Conservation (phyloP, 305 asterid genomes). For the Nicotiana rustica region DNA sequence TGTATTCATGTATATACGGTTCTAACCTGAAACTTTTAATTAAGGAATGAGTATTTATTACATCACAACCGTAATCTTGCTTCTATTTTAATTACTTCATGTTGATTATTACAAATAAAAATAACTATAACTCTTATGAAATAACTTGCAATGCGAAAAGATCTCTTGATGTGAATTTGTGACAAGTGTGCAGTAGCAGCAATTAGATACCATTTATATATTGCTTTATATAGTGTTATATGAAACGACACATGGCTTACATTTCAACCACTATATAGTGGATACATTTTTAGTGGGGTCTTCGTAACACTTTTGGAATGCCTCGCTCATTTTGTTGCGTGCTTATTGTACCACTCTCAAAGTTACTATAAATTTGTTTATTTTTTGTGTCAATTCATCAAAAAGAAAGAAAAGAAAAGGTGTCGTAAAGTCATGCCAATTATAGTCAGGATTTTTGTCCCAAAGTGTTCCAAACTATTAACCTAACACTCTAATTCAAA, state of each 20-base stretch:
- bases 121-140: too few relatives aligned
- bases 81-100: not conserved
- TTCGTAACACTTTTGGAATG: conserved; percentile 32
- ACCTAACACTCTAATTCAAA: not conserved
- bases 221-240: conserved; percentile 13
- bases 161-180: not conserved
- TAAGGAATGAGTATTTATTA: too few relatives aligned
- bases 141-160: not conserved
- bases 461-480: not conserved
- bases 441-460: not conserved
- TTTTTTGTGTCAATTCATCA: conserved; percentile 15
- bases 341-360: not conserved
- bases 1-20: too few relatives aligned
- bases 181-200: conserved; percentile 5
- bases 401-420: not conserved
- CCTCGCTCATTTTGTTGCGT: conserved; percentile 26
- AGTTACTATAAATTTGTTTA: conserved; percentile 1
- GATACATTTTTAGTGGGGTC: conserved; percentile 6
- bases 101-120: too few relatives aligned
- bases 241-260: conserved; percentile 26
- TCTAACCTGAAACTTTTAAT: too few relatives aligned
- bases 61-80: too few relatives aligned
- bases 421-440: not conserved
- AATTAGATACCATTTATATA: not conserved
- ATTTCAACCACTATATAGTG: conserved; percentile 19